Evolutionary conservation across 2,329 filamentous ascomycete species (phyloP).

Genomic region (Colletotrichum brevisporum): DNA sequence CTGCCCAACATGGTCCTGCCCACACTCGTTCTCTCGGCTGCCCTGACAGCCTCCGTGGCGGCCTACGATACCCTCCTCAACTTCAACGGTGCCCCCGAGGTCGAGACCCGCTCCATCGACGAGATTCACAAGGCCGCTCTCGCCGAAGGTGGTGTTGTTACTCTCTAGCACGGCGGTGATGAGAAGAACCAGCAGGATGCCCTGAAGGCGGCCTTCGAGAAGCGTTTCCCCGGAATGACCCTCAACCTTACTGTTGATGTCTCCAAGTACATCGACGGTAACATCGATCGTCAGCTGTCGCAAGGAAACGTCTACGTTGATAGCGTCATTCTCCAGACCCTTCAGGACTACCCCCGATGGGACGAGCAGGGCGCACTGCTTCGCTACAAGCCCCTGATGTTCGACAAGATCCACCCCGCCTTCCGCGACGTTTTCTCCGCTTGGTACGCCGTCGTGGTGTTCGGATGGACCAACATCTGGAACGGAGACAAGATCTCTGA

Average conservation of each 20-base stretch:
- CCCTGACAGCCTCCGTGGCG: constrained; percentile 6
- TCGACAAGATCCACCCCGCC: constrained; percentile 56
- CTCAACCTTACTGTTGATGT: constrained; percentile 63
- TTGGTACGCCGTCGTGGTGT: constrained; percentile 57
- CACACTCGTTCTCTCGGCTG: constrained; percentile 5
- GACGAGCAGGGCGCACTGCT: constrained; percentile 61
- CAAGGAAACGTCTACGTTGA: constrained; percentile 57
- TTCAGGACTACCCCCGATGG: constrained; percentile 54
- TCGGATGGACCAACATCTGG: constrained; percentile 54
- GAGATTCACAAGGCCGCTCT: constrained; percentile 64
- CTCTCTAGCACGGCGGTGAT: constrained; percentile 63
- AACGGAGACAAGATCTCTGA: constrained; percentile 53
- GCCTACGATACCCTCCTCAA: constrained; percentile 28
- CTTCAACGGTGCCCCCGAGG: constrained; percentile 30
- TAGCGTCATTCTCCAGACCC: constrained; percentile 46
- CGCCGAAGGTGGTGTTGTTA: constrained; percentile 60
- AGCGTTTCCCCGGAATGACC: constrained; percentile 62
- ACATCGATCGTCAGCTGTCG: constrained; percentile 61
- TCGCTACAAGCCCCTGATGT: constrained; percentile 64
- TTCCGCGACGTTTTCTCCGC: constrained; percentile 57
- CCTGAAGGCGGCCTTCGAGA: constrained; percentile 60
- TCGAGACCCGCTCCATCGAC: constrained; percentile 62
- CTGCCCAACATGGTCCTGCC: constrained; percentile 17
- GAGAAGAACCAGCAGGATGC: constrained; percentile 53
- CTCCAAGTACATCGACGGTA: constrained; percentile 65